phyloP scores from a whole-genome alignment of 305 asterid species.

The Fraxinus floribunda region DNA sequence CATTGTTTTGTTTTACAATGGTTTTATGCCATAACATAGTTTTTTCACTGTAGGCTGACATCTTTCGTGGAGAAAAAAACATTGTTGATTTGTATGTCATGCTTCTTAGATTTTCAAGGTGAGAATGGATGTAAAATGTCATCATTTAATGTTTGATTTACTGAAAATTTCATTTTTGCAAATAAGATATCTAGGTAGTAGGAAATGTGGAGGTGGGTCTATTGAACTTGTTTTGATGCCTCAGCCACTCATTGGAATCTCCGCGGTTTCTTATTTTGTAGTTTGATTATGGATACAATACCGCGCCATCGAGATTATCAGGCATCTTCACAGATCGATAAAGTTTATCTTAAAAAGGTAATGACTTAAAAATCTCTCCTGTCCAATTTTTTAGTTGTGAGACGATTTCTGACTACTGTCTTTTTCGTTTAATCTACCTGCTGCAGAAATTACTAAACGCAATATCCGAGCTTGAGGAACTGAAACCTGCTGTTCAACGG shows the following conservation, averaged over 20 bases:
- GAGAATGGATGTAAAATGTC: slow-evolving; percentile 31
- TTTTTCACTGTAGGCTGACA: slow-evolving; percentile 65
- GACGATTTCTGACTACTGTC: neutral
- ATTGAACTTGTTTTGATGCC: slow-evolving; percentile 3
- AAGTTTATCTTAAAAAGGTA: slow-evolving; percentile 63
- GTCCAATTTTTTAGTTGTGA: slow-evolving; percentile 20
- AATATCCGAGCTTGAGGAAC: slow-evolving; percentile 76
- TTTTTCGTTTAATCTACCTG: slow-evolving; percentile 18
- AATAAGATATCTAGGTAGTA: slow-evolving; percentile 18
- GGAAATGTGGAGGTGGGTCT: slow-evolving; percentile 24
- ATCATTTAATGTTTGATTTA: slow-evolving; percentile 22
- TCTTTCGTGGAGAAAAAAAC: slow-evolving; percentile 77
- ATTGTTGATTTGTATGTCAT: slow-evolving; percentile 79
- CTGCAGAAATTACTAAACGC: slow-evolving; percentile 62
- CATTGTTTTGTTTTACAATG: slow-evolving; percentile 17
- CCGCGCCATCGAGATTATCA: slow-evolving; percentile 86
- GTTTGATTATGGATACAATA: slow-evolving; percentile 94
- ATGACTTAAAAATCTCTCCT: slow-evolving; percentile 9
- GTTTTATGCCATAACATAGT: slow-evolving; percentile 25
- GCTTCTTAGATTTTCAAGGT: slow-evolving; percentile 96
- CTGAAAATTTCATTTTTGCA: slow-evolving; percentile 4
- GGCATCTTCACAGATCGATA: slow-evolving; percentile 52
- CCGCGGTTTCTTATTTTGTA: slow-evolving; percentile 37
- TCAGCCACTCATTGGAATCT: slow-evolving; percentile 25
- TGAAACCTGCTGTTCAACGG: slow-evolving; percentile 74